Conservation (phyloP, 768 basidiomycete genomes). For the Pholiota microspora region DNA sequence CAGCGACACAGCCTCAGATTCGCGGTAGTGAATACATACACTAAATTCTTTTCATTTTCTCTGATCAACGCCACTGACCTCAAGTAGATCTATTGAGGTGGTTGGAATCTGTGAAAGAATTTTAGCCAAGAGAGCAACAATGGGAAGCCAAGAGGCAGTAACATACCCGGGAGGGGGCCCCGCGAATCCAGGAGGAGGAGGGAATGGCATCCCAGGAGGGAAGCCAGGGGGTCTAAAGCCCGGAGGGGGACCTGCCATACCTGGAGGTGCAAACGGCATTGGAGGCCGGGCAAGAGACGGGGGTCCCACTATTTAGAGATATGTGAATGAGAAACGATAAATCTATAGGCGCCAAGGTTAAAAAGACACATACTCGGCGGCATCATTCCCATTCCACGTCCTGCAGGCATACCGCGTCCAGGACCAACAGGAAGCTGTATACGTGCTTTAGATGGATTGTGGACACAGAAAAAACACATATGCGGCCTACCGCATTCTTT, state of each 20-base stretch:
- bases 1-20: slow-evolving; percentile 6
- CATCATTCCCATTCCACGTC: slow-evolving; percentile 96
- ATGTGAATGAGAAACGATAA: slow-evolving; percentile 14
- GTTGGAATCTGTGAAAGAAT: slow-evolving; percentile 40
- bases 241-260: slow-evolving; percentile 85
- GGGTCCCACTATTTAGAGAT: slow-evolving; percentile 46
- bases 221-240: slow-evolving; percentile 85
- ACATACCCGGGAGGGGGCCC: slow-evolving; percentile 84
- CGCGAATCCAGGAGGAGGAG: slow-evolving; percentile 77
- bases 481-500: slow-evolving; percentile 68
- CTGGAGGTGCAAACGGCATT: slow-evolving; percentile 65
- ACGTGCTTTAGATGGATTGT: slow-evolving; percentile 6
- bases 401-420: slow-evolving; percentile 94
- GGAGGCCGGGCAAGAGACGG: slow-evolving; percentile 67
- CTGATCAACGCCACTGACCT: slow-evolving; percentile 1
- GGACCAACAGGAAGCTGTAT: slow-evolving; percentile 80
- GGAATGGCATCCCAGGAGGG: slow-evolving; percentile 78
- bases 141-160: background rate
- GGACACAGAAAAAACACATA: slow-evolving; percentile 4
- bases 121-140: slow-evolving; percentile 5
- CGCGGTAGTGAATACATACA: slow-evolving; percentile 11
- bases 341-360: background rate
- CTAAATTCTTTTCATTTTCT: slow-evolving; percentile 6
- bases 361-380: slow-evolving; percentile 61
- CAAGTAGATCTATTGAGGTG: slow-evolving; percentile 32